These are phyloP conservation scores for Suhomyces bolitotheri DNA, from an alignment of 1,139 yeast species.

Conservation along the genomic window DNA sequence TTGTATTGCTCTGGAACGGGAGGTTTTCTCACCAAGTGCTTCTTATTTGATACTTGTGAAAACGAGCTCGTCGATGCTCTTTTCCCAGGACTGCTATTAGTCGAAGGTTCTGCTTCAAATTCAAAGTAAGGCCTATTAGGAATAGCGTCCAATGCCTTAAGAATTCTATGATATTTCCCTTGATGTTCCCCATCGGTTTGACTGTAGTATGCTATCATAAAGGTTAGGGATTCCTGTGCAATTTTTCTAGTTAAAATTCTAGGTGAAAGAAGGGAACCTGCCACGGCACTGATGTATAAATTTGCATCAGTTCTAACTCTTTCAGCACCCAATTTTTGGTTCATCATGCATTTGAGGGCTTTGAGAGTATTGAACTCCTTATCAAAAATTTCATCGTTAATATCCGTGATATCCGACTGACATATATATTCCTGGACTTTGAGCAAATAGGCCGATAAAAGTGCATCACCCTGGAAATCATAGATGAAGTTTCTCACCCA, in stretches of 20 bases:
- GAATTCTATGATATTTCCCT: constrained; percentile 62
- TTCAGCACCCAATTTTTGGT: constrained; percentile 47
- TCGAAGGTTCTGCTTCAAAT: constrained; percentile 13
- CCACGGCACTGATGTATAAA: constrained; percentile 42
- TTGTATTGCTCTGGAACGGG: constrained; percentile 44
- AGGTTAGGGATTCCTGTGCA: constrained; percentile 73
- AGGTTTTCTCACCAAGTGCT: constrained; percentile 41
- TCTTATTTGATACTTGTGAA: constrained; percentile 6
- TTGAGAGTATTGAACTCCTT: constrained; percentile 49
- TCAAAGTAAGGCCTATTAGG: constrained; percentile 64
- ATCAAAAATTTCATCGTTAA: constrained; percentile 48
- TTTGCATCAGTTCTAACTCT: constrained; percentile 44
- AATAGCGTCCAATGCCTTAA: constrained; percentile 62
- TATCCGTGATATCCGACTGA: constrained; percentile 36
- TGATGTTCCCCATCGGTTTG: constrained; percentile 29
- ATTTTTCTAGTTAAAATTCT: constrained; percentile 73
- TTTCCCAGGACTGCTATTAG: constrained; percentile 6
- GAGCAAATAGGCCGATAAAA: constrained; percentile 51
- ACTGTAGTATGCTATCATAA: constrained; percentile 46
- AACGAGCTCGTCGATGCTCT: constrained; percentile 17
- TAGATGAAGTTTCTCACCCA: constrained; percentile 83
- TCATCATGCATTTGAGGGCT: constrained; percentile 51
- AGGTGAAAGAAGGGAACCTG: constrained; percentile 53
- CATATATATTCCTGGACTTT: constrained; percentile 42
- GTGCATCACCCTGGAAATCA: constrained; percentile 85